These are phyloP conservation scores for Aspergillus indologenus DNA, from an alignment of 495 filamentous ascomycete genomes.

Conservation along the genomic window DNA sequence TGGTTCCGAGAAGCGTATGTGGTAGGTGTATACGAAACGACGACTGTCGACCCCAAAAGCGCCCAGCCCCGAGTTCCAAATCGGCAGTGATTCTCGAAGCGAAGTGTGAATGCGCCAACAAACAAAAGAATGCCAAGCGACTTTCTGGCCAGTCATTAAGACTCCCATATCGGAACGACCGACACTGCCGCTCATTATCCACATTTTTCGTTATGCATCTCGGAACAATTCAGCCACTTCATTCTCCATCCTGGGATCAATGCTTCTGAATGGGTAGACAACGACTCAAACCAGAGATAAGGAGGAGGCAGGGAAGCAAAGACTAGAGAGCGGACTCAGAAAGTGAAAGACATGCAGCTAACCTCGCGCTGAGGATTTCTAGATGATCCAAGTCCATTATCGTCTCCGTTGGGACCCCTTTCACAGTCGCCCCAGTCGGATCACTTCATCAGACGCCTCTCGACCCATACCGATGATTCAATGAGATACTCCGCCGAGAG, in stretches of 20 bases:
- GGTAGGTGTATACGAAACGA: background rate
- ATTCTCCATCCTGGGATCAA: conserved; percentile 4
- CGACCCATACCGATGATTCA: conserved; percentile 38
- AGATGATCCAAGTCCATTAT: conserved; percentile 48
- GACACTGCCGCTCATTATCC: conserved; percentile 4
- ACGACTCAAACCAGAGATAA: conserved; percentile 2
- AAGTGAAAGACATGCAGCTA: conserved; percentile 2
- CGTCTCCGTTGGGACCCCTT: conserved; percentile 43
- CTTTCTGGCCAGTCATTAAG: background rate
- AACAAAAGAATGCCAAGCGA: conserved; percentile 11
- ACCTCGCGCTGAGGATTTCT: conserved; percentile 3
- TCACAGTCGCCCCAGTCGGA: conserved; percentile 43
- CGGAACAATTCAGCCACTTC: conserved; percentile 12
- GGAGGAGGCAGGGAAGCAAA: background rate
- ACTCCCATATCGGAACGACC: background rate
- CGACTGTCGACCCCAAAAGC: background rate
- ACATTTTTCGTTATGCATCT: conserved; percentile 12
- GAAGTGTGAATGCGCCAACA: background rate
- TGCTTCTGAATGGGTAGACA: conserved; percentile 8
- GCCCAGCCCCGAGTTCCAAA: background rate
- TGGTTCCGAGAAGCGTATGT: conserved; percentile 3
- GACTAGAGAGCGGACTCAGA: background rate
- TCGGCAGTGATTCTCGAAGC: background rate
- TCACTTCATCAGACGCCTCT: conserved; percentile 56
- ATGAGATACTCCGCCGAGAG: conserved; percentile 44